These are phyloP conservation scores for Peniophora sp. DNA, from an alignment of 1,284 basidiomycete genomes.

Conservation along the genomic window DNA sequence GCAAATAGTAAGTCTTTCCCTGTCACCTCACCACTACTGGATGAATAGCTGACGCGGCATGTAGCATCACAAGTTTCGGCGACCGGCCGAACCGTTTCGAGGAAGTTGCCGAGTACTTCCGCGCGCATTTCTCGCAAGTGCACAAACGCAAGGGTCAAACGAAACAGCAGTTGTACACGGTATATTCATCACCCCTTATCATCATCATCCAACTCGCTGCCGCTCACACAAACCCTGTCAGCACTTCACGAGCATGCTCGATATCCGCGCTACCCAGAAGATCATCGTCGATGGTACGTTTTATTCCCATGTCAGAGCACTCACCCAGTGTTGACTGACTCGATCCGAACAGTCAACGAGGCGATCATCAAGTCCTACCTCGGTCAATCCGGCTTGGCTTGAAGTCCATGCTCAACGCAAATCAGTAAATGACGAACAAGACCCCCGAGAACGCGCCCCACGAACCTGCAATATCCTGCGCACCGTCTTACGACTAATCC, in stretches of 20 bases:
- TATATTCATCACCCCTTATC: slow-evolving; percentile 28
- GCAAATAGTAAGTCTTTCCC: slow-evolving; percentile 58
- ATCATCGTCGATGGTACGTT: slow-evolving; percentile 63
- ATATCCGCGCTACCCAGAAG: slow-evolving; percentile 65
- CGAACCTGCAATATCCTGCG: too few species aligned
- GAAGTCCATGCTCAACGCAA: slow-evolving; percentile 3
- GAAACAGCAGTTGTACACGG: slow-evolving; percentile 52
- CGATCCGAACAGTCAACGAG: slow-evolving; percentile 39
- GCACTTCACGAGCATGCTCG: slow-evolving; percentile 75
- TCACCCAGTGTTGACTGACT: not conserved
- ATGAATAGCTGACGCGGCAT: not conserved
- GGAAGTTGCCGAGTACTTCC: slow-evolving; percentile 70
- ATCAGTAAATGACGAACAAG: too few species aligned
- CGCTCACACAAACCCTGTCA: slow-evolving; percentile 18
- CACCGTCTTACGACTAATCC: too few species aligned
- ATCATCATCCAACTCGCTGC: not conserved
- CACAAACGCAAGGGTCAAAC: slow-evolving; percentile 59
- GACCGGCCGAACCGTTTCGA: slow-evolving; percentile 64
- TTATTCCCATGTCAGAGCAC: not conserved
- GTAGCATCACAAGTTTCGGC: slow-evolving; percentile 73
- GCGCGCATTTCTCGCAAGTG: slow-evolving; percentile 67
- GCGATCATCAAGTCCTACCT: slow-evolving; percentile 58
- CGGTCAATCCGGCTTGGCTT: slow-evolving; percentile 43
- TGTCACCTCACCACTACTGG: not conserved
- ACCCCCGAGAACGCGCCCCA: too few species aligned